Conservation (phyloP, 2,329 filamentous ascomycete species). For the Cladobotryum mycophilum region DNA sequence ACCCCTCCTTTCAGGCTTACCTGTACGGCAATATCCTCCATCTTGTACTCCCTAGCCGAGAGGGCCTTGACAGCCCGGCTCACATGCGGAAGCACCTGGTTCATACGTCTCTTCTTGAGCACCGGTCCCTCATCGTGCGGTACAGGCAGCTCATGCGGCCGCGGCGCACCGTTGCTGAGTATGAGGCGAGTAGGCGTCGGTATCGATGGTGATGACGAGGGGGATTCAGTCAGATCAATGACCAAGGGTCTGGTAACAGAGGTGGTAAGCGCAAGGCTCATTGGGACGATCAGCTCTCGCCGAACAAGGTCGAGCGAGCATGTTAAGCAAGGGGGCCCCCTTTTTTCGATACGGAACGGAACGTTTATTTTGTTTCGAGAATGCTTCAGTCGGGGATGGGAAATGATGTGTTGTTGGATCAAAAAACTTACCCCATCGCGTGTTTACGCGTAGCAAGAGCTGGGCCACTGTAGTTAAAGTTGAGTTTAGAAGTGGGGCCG, state of each 20-base stretch:
- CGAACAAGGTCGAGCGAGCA: background rate
- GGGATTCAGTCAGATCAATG: constrained; percentile 9
- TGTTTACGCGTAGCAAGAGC: background rate
- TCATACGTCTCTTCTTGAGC: constrained; percentile 26
- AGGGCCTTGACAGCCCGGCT: constrained; percentile 20
- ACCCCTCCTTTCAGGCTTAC: constrained; percentile 17
- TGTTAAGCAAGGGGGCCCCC: constrained; percentile 1
- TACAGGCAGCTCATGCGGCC: background rate
- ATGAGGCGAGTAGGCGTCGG: background rate
- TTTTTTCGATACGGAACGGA: too few relatives aligned
- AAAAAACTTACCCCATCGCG: background rate
- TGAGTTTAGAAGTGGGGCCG: too few relatives aligned
- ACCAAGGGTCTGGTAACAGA: constrained; percentile 4
- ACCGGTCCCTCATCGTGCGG: constrained; percentile 20
- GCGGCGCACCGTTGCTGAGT: constrained; percentile 2
- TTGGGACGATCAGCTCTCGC: constrained; percentile 3
- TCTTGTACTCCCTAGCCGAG: constrained; percentile 16
- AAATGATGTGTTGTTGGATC: background rate
- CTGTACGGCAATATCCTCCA: constrained; percentile 24
- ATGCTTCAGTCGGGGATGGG: background rate
- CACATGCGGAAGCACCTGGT: constrained; percentile 23
- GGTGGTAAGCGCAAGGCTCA: constrained; percentile 13
- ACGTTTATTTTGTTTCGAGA: background rate
- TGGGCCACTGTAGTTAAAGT: too few relatives aligned
- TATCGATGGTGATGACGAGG: constrained; percentile 3